A percentile compares a stretch with the other conserved stretches of the same genome.
Evolutionary conservation across 2,329 filamentous ascomycete genomes (phyloP).

Genomic region (Venturia nashicola): DNA sequence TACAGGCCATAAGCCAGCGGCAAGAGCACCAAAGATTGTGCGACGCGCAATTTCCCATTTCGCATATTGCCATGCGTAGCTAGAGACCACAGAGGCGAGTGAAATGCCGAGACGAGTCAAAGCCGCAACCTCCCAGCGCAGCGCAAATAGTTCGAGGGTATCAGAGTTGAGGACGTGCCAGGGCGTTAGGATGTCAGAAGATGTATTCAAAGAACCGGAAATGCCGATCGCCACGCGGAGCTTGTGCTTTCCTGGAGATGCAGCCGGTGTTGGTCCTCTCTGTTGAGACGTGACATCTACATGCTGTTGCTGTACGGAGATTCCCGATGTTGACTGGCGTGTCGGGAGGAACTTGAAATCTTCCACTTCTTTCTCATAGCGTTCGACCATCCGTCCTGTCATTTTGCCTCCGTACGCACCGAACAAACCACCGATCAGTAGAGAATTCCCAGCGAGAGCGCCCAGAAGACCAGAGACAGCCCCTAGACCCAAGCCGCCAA

Average conservation of each 20-base stretch:
- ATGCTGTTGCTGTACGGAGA: not conserved
- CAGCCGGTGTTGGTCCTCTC: not conserved
- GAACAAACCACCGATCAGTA: constrained; percentile 10
- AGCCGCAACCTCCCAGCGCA: constrained; percentile 10
- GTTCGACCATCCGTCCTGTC: constrained; percentile 10
- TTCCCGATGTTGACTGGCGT: not conserved
- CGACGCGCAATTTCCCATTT: constrained; percentile 7
- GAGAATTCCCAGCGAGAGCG: constrained; percentile 9
- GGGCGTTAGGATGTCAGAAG: constrained; percentile 1
- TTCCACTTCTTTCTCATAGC: constrained; percentile 10
- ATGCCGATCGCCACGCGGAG: constrained; percentile 11
- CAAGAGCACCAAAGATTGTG: constrained; percentile 13
- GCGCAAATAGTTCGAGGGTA: constrained; percentile 10
- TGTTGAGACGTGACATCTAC: not conserved
- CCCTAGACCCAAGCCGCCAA: constrained; percentile 10
- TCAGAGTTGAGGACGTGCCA: constrained; percentile 3
- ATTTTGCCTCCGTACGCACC: constrained; percentile 12
- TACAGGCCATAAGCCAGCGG: constrained; percentile 11
- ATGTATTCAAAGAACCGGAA: constrained; percentile 1
- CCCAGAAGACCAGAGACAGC: constrained; percentile 9
- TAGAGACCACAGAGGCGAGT: constrained; percentile 1
- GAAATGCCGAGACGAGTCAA: constrained; percentile 8
- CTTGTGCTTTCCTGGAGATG: constrained; percentile 15
- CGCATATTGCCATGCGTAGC: constrained; percentile 6
- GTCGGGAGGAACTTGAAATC: constrained; percentile 10